phyloP scores from a whole-genome alignment of 169 alveolate genomes.

The Cryptosporidium ryanae region DNA sequence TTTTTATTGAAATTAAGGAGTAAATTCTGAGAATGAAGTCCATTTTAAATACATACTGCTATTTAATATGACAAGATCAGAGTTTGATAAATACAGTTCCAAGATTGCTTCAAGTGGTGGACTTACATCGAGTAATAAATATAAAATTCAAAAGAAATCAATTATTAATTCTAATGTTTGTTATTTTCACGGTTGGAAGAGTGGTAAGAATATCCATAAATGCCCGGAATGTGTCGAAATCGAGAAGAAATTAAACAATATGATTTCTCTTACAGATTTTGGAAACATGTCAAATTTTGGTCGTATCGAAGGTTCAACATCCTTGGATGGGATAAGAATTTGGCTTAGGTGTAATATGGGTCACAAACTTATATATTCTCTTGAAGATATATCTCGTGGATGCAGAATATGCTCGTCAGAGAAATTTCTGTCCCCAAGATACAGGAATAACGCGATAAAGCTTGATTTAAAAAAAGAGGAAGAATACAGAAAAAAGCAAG shows the following conservation, averaged over 20 bases:
- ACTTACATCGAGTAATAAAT: neutral
- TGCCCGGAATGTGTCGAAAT: conserved; percentile 72
- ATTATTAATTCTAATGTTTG: neutral
- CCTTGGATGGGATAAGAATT: conserved; percentile 48
- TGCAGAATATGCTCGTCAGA: conserved; percentile 69
- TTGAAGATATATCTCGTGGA: conserved; percentile 52
- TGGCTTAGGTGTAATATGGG: conserved; percentile 74
- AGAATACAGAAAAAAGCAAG: conserved; percentile 63
- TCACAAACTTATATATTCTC: conserved; percentile 41
- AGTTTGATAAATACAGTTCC: no score
- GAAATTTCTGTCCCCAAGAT: conserved; percentile 62
- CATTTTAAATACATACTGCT: no score
- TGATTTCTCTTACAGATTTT: conserved; percentile 5
- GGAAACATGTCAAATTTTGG: conserved; percentile 43
- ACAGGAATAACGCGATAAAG: conserved; percentile 54
- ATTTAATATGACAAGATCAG: no score
- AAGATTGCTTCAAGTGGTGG: no score
- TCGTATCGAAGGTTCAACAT: conserved; percentile 26
- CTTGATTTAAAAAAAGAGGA: conserved; percentile 55
- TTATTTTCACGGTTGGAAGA: conserved; percentile 70
- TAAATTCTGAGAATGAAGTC: no score
- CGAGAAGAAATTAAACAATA: conserved; percentile 31
- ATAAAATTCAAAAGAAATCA: conserved; percentile 9
- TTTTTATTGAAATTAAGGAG: no score
- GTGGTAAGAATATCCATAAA: conserved; percentile 48